Evolutionary conservation across 202 grass and related monocot species (phyloP).

Genomic region (Eragrostis tef): DNA sequence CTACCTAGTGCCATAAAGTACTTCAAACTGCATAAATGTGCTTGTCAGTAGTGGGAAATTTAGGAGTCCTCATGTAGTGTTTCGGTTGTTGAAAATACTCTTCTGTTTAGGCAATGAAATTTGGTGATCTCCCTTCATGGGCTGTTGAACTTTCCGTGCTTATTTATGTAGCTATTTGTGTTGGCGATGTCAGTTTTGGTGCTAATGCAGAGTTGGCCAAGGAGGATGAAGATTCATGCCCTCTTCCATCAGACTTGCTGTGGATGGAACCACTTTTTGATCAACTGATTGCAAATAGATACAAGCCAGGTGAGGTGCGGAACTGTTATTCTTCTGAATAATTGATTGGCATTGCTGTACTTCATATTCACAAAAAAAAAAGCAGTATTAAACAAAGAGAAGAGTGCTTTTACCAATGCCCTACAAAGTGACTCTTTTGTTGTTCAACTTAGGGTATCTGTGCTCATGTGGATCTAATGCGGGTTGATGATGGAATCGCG

Average conservation of each 20-base stretch:
- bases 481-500: conserved; percentile 82
- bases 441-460: conserved; percentile 69
- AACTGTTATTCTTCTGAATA: conserved; percentile 34
- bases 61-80: background rate
- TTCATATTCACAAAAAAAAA: background rate
- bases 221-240: conserved; percentile 60
- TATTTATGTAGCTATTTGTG: conserved; percentile 62
- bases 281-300: conserved; percentile 85
- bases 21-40: background rate
- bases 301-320: conserved; percentile 75
- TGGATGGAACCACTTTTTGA: conserved; percentile 87
- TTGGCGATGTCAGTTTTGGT: conserved; percentile 42
- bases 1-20: background rate
- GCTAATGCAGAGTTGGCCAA: conserved; percentile 21
- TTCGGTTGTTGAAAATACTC: background rate
- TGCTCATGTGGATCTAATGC: conserved; percentile 89
- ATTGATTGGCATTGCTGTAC: background rate
- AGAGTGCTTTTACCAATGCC: background rate
- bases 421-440: background rate
- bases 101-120: conserved; percentile 75
- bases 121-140: conserved; percentile 87
- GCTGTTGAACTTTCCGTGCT: conserved; percentile 66
- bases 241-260: conserved; percentile 68
- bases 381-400: background rate
- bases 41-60: background rate